Evolutionary conservation across 352 stramenopile species (phyloP).

Genomic region (Globisporangium cylindrosporum): DNA sequence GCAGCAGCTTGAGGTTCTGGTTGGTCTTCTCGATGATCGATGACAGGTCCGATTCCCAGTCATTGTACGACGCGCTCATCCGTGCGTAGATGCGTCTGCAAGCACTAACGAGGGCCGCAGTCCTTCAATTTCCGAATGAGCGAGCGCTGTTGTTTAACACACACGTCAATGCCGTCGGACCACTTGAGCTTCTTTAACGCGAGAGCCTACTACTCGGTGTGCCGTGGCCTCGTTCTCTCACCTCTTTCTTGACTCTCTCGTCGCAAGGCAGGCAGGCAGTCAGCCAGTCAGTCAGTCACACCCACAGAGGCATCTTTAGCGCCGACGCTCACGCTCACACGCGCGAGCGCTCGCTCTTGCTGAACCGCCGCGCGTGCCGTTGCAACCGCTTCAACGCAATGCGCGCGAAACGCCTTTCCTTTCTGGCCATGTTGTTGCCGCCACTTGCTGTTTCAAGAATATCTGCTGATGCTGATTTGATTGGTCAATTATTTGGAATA

Average conservation of each 20-base stretch:
- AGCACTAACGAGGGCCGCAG: neutral
- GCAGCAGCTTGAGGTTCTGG: constrained; percentile 82
- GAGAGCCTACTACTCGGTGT: neutral
- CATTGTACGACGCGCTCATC: constrained; percentile 63
- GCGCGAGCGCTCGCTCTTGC: neutral
- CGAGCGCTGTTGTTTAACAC: constrained; percentile 6
- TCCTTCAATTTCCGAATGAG: constrained; percentile 5
- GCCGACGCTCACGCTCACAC: neutral
- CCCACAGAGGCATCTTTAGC: neutral
- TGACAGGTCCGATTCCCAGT: constrained; percentile 81
- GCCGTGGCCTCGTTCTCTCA: neutral
- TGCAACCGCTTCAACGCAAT: constrained; percentile 10
- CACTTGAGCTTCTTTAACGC: neutral
- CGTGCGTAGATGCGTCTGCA: neutral
- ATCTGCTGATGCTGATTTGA: neutral
- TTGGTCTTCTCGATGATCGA: constrained; percentile 89
- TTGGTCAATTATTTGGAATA: neutral
- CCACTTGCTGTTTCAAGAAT: neutral
- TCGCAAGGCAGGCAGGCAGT: too few relatives aligned
- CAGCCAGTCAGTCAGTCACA: neutral
- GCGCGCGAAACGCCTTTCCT: constrained; percentile 7
- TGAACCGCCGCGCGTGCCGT: constrained; percentile 8
- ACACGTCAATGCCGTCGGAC: constrained; percentile 5
- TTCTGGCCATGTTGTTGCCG: neutral
- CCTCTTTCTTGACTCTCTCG: neutral